Evolutionary conservation across 2,329 filamentous ascomycete species (phyloP), one percentile per base, ranked within the genome.

Genomic region (Zymoseptoria pseudotritici): DNA sequence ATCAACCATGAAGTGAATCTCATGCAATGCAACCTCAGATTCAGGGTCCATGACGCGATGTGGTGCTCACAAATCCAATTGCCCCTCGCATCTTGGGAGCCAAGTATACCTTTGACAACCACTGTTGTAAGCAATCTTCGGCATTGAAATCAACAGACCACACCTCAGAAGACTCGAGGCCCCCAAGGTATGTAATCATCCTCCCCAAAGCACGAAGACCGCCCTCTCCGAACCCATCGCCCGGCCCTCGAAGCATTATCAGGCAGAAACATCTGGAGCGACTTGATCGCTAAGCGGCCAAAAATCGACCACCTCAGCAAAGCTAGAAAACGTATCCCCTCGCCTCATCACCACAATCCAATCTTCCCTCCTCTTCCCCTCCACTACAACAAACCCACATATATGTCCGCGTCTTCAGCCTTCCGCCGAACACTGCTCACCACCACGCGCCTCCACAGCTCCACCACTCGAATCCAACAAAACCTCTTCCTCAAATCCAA

Each of bases 351-450:
- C 36, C 36, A 17, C n/a, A n/a, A n/a, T n/a, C n/a, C n/a, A n/a
- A 31, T 53, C 52, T 31, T 24, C 52, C 52, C 9, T n/a, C n/a
- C 11, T 21, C 17, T n/a, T 53, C 52, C 22, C 52, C 13, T 13
- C 13, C 52, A 24, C 1, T 11, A 24, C 51, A 53, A 22, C 9
- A 24, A 22, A 53, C n/a, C 29, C n/a, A 29, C 52, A 53, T 31
- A 24, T 19, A 77, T 77, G 74, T 75, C 75, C 65, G 69, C 73
- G 60, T 29, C 26, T 57, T 67, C 72, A 62, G 62, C 70, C 53
- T 67, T 76, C 59, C 64, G 67, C 60, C 74, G 74, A 74, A 76
- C 75, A 65, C 64, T 78, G 68, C 76, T 78, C 67, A 78, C 76
- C 62, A 71, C 72, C 65, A 59, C 54, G 51, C 58, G 53, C 59